These are phyloP conservation scores for Zygoascus hellenicus DNA, from an alignment of 1,139 yeast genomes.

Conservation along the genomic window DNA sequence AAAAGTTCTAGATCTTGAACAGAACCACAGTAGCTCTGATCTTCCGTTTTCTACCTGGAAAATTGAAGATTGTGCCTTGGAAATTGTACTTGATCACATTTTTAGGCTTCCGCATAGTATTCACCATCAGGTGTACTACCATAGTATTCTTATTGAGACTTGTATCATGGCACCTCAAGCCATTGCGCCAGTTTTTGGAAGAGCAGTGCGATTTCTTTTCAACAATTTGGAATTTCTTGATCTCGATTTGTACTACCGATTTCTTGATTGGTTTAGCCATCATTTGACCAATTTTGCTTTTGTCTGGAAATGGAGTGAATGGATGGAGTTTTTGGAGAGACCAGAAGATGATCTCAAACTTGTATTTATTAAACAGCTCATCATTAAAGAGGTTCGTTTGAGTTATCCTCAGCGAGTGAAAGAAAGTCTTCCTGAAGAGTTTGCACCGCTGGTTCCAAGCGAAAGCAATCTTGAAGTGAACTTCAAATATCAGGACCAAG, in stretches of 20 bases:
- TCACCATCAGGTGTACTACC: conserved; percentile 71
- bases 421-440: conserved; percentile 72
- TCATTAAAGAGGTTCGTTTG: conserved; percentile 76
- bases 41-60: conserved; percentile 57
- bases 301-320: conserved; percentile 98
- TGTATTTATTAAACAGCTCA: conserved; percentile 69
- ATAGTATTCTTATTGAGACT: conserved; percentile 80
- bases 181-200: conserved; percentile 91
- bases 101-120: conserved; percentile 66
- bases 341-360: conserved; percentile 62
- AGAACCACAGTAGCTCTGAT: conserved; percentile 22
- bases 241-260: conserved; percentile 66
- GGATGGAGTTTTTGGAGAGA: conserved; percentile 43
- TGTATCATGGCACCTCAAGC: conserved; percentile 84
- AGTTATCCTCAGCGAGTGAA: conserved; percentile 65
- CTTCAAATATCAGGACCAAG: conserved; percentile 35
- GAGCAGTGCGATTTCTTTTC: conserved; percentile 84
- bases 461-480: conserved; percentile 43
- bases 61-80: conserved; percentile 85
- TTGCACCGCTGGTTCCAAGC: conserved; percentile 49
- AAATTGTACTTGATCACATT: conserved; percentile 70
- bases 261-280: conserved; percentile 87
- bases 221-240: conserved; percentile 62
- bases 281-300: conserved; percentile 92
- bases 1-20: conserved; percentile 35